Evolutionary conservation across 1,284 basidiomycete genomes (phyloP).

Genomic region (Sanghuangporus baumii): DNA sequence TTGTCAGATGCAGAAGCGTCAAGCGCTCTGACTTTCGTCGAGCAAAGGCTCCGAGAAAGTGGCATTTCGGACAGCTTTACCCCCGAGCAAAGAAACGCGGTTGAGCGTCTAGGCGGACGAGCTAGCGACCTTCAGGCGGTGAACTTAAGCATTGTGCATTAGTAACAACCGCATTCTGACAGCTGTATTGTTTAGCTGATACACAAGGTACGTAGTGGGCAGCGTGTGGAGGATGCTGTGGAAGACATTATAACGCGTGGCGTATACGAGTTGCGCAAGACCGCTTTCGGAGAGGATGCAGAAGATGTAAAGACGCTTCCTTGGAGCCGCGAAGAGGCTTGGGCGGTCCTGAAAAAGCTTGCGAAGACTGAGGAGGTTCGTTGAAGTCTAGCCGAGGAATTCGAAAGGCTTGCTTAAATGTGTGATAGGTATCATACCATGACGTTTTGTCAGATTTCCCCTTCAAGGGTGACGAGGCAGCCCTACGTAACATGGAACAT

Average conservation of each 20-base stretch:
- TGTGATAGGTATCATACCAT: constrained; percentile 69
- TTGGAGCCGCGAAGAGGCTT: constrained; percentile 88
- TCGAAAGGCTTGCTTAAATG: constrained; percentile 3
- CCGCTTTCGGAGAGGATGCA: constrained; percentile 87
- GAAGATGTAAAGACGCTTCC: constrained; percentile 79
- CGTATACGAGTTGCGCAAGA: constrained; percentile 83
- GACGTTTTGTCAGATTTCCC: constrained; percentile 80
- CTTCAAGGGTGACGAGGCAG: constrained; percentile 86
- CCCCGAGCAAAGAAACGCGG: constrained; percentile 44
- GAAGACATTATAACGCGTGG: constrained; percentile 83
- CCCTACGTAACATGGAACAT: constrained; percentile 83
- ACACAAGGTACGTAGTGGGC: constrained; percentile 78
- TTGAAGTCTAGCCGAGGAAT: neutral
- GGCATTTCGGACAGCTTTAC: constrained; percentile 48
- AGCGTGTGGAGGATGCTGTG: constrained; percentile 72
- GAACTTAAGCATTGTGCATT: constrained; percentile 24
- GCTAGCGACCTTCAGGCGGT: constrained; percentile 83
- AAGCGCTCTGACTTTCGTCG: constrained; percentile 78
- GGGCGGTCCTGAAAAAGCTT: constrained; percentile 77
- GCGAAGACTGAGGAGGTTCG: constrained; percentile 66
- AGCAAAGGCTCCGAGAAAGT: constrained; percentile 68
- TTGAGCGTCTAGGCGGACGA: constrained; percentile 80
- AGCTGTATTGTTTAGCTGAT: constrained; percentile 48
- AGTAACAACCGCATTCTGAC: neutral
- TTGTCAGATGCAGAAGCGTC: constrained; percentile 82